Evolutionary conservation across 1,139 yeast species (phyloP).

Genomic region (Meyerozyma guilliermondii): DNA sequence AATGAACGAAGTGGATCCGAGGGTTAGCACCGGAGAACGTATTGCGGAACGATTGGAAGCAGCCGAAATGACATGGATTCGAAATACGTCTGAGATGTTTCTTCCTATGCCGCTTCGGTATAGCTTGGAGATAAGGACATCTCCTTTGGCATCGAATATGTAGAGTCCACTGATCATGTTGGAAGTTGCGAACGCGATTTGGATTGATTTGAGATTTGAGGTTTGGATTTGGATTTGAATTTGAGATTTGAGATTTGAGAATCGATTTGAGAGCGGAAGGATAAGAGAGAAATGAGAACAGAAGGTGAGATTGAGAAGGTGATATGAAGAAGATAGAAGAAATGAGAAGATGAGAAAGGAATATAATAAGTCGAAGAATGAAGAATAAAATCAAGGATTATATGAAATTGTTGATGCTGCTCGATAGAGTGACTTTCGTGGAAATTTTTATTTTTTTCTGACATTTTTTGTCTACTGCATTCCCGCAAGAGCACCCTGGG

Average conservation of each 20-base stretch:
- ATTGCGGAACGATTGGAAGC: conserved; percentile 26
- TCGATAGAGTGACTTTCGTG: no score
- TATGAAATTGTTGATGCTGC: no score
- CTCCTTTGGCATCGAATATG: conserved; percentile 76
- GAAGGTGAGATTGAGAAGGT: no score
- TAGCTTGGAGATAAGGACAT: conserved; percentile 72
- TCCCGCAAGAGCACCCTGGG: conserved; percentile 15
- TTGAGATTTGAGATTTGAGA: no score
- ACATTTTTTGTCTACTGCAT: conserved; percentile 12
- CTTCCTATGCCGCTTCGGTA: conserved; percentile 51
- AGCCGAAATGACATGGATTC: conserved; percentile 75
- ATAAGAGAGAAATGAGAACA: no score
- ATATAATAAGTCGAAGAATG: no score
- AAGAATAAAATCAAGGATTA: no score
- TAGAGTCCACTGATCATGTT: conserved; percentile 76
- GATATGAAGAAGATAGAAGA: no score
- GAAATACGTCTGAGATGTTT: conserved; percentile 82
- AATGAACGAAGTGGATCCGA: conserved; percentile 89
- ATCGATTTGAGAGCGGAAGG: no score
- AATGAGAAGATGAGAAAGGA: no score
- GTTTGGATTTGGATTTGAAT: no score
- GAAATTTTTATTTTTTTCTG: no score
- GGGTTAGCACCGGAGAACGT: conserved; percentile 78
- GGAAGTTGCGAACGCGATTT: not conserved
- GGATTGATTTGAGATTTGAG: not conserved